phyloP scores from a whole-genome alignment of 176 grass and related monocot species.

The Cymbopogon citratus region DNA sequence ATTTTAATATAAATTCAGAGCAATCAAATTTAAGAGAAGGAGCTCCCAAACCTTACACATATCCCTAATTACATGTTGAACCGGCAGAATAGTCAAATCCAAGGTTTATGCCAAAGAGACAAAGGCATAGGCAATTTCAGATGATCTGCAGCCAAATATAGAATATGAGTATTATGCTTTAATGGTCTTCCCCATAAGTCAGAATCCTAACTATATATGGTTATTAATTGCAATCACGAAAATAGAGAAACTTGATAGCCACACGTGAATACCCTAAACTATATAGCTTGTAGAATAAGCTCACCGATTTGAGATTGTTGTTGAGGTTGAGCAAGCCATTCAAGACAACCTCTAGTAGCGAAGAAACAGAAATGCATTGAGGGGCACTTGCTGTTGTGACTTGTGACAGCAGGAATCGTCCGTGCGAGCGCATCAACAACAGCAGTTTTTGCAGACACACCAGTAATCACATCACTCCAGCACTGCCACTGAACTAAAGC shows the following conservation, averaged over 20 bases:
- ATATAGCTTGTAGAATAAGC: slow-evolving; percentile 4
- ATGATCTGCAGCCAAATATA: background rate
- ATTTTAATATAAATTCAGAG: no score
- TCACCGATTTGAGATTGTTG: slow-evolving; percentile 91
- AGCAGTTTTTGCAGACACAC: slow-evolving; percentile 26
- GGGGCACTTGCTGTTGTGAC: slow-evolving; percentile 11
- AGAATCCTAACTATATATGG: background rate
- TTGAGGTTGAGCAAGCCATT: slow-evolving; percentile 72
- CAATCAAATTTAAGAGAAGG: no score
- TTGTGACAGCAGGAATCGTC: slow-evolving; percentile 5
- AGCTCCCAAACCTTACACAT: no score
- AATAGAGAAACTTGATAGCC: background rate
- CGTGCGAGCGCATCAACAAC: slow-evolving; percentile 31
- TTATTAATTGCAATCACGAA: background rate
- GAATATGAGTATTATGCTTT: background rate
- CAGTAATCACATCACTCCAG: background rate
- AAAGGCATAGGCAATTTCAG: no score
- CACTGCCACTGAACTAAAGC: background rate
- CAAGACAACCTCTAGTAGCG: slow-evolving; percentile 69
- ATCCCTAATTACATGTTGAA: no score
- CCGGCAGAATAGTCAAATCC: no score
- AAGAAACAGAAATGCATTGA: slow-evolving; percentile 48
- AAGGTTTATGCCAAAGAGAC: no score
- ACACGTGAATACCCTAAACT: background rate
- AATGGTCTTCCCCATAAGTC: background rate